Percentiles rank a stretch among this genome's conserved stretches.
Evolutionary conservation across 2,329 filamentous ascomycete genomes (phyloP).

Genomic region (Trichoderma sp.): DNA sequence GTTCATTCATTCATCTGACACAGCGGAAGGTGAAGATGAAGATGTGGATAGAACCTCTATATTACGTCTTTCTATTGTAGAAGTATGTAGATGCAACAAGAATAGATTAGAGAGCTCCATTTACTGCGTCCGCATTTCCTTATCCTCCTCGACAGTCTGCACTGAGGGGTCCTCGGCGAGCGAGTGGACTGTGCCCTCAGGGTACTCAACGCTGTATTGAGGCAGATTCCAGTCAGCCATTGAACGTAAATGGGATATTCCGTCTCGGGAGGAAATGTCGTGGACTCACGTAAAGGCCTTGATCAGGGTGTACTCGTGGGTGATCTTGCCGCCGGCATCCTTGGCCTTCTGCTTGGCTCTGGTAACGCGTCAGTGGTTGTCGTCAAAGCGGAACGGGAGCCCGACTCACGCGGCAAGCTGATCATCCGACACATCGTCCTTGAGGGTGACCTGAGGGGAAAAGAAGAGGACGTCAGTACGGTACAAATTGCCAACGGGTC

Average conservation of each 20-base stretch:
- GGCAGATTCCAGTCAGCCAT: neutral
- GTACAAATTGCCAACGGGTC: neutral
- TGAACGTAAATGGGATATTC: neutral
- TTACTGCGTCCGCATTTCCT: conserved; percentile 69
- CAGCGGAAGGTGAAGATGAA: neutral
- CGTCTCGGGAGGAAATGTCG: neutral
- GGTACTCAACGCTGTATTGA: conserved; percentile 67
- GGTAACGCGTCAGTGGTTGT: conserved; percentile 6
- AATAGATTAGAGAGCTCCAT: neutral
- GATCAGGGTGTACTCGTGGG: conserved; percentile 80
- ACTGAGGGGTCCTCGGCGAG: conserved; percentile 70
- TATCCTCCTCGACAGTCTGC: conserved; percentile 71
- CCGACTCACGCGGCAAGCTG: conserved; percentile 64
- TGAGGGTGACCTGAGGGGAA: conserved; percentile 70
- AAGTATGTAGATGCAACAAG: neutral
- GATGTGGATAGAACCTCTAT: neutral
- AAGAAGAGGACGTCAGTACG: neutral
- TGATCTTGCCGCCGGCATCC: conserved; percentile 79
- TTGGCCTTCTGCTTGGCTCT: conserved; percentile 75
- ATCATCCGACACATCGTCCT: conserved; percentile 63
- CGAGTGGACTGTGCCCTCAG: conserved; percentile 62
- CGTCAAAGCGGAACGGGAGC: neutral
- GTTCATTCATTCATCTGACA: neutral
- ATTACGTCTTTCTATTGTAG: conserved; percentile 1
- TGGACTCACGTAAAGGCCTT: conserved; percentile 84